Evolutionary conservation across 495 filamentous ascomycete genomes (phyloP).

Genomic region (Aspergillus olivimuriae): DNA sequence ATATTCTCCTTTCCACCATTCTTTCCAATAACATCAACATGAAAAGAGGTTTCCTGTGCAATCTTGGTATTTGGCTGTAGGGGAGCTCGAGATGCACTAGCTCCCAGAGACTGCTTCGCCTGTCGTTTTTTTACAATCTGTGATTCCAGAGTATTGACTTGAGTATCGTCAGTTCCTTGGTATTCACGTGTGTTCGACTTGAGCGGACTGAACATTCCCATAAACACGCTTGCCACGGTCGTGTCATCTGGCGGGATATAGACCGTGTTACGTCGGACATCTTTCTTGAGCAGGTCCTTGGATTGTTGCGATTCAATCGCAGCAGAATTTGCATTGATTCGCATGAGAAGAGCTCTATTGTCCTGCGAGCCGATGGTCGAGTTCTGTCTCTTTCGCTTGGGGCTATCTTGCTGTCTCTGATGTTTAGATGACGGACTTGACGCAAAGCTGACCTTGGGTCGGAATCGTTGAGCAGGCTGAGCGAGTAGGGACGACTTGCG

Average conservation of each 20-base stretch:
- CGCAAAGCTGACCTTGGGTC: conserved; percentile 27
- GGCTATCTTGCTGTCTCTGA: conserved; percentile 7
- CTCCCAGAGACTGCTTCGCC: conserved; percentile 21
- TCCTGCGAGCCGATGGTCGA: conserved; percentile 3
- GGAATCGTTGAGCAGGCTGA: conserved; percentile 39
- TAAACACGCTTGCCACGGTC: conserved; percentile 34
- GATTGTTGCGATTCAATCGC: background rate
- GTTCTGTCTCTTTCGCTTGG: conserved; percentile 1
- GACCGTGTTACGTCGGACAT: conserved; percentile 30
- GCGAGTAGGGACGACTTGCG: conserved; percentile 32
- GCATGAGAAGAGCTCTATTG: conserved; percentile 12
- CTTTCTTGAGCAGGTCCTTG: conserved; percentile 20
- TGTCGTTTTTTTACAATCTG: conserved; percentile 22
- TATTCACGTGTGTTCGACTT: conserved; percentile 14
- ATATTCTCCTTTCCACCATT: conserved; percentile 46
- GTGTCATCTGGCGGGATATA: conserved; percentile 39
- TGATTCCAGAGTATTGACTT: conserved; percentile 21
- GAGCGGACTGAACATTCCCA: conserved; percentile 35
- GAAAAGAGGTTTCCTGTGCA: conserved; percentile 23
- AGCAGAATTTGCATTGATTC: conserved; percentile 9
- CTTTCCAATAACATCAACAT: conserved; percentile 32
- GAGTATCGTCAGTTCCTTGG: conserved; percentile 11
- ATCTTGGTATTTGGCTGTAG: conserved; percentile 31
- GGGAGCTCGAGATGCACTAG: conserved; percentile 24
- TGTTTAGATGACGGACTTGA: conserved; percentile 11